Percentiles rank a stretch among this genome's conserved stretches.
phyloP scores from a whole-genome alignment of 1,284 basidiomycete genomes.

The Moesziomyces antarcticus region DNA sequence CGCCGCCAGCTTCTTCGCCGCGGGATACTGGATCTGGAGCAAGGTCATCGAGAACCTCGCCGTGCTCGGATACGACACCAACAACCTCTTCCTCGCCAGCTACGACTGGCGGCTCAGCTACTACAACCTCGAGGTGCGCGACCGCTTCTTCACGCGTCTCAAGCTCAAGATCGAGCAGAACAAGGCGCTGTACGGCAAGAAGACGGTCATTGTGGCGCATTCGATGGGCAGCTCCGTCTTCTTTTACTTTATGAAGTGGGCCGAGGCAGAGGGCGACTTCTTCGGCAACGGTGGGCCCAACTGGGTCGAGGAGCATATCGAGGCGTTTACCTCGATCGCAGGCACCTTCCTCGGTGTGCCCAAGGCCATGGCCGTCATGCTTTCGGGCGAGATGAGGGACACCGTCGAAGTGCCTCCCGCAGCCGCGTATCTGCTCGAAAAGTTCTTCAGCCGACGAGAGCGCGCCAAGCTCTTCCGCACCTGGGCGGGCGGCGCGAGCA shows the following conservation, averaged over 20 bases:
- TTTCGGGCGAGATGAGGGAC: conserved; percentile 88
- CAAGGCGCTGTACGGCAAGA: conserved; percentile 78
- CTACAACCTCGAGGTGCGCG: conserved; percentile 86
- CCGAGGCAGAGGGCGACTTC: conserved; percentile 78
- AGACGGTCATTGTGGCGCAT: conserved; percentile 87
- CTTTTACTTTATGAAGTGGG: conserved; percentile 79
- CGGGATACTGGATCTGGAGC: conserved; percentile 91
- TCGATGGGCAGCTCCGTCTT: conserved; percentile 69
- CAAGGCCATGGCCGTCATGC: conserved; percentile 94
- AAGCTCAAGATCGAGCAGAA: conserved; percentile 87
- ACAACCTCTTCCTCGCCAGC: conserved; percentile 63
- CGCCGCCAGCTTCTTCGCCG: conserved; percentile 87
- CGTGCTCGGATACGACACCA: conserved; percentile 64
- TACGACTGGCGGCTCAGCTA: conserved; percentile 78
- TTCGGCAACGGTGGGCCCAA: conserved; percentile 85
- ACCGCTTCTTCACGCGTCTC: conserved; percentile 89
- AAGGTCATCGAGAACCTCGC: conserved; percentile 85
- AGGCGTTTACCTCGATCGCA: conserved; percentile 74
- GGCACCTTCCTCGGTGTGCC: conserved; percentile 83
- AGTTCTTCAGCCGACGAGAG: conserved; percentile 84
- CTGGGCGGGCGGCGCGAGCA: conserved; percentile 89
- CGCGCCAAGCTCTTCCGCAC: conserved; percentile 89
- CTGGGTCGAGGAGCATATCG: conserved; percentile 85
- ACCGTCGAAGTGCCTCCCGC: conserved; percentile 91
- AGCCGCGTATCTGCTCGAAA: conserved; percentile 77